phyloP scores from a whole-genome alignment of 441 rosid species.

The Monsonia emarginata region DNA sequence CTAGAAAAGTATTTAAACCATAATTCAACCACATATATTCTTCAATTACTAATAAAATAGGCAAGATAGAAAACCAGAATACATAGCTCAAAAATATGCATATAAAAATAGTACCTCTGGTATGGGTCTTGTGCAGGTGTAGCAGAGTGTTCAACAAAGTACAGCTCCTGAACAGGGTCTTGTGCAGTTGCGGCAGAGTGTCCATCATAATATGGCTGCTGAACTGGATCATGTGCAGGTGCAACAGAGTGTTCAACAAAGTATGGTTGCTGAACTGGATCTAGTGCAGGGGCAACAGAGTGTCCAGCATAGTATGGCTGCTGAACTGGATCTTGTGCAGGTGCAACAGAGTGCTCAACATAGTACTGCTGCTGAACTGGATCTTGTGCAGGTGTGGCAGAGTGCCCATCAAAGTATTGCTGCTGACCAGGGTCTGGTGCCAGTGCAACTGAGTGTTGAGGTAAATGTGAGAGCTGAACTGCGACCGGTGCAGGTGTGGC shows the following conservation, averaged over 20 bases:
- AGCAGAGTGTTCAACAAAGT: conserved; percentile 19
- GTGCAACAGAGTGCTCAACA: conserved; percentile 18
- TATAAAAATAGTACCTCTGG: conserved; percentile 25
- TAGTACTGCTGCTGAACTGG: conserved; percentile 21
- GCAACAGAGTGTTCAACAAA: not conserved
- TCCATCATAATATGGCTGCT: not conserved
- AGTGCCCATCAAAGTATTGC: not conserved
- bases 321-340: conserved; percentile 13
- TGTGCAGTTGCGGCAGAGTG: not conserved
- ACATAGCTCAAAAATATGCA: conserved; percentile 21
- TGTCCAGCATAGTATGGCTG: not conserved
- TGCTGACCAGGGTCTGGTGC: not conserved
- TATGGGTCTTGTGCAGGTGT: conserved; percentile 18
- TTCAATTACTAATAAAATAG: not conserved
- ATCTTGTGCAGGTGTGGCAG: not conserved
- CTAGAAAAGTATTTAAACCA: not conserved
- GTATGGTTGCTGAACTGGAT: not conserved
- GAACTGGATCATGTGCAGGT: not conserved
- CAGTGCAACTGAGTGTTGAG: not conserved
- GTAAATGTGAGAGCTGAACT: not conserved
- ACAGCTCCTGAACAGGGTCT: conserved; percentile 18
- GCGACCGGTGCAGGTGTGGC: conserved; percentile 15
- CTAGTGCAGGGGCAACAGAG: not conserved
- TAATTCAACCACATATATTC: not conserved
- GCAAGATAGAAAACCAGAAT: conserved; percentile 4